Conservation (phyloP, 2,329 filamentous ascomycete genomes). For the Trichoderma sp. region DNA sequence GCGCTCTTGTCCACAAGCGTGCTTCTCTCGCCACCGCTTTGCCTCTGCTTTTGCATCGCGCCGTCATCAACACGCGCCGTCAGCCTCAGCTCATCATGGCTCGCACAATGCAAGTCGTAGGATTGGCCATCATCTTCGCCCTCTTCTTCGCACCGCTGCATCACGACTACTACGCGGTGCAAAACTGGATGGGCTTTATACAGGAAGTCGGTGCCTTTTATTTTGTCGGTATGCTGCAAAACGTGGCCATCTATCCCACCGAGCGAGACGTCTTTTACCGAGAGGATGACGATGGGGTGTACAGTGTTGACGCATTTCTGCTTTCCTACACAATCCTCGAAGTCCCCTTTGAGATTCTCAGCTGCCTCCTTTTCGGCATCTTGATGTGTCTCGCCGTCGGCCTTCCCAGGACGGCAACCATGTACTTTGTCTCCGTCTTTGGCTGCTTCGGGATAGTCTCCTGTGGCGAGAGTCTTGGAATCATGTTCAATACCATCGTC, state of each 20-base stretch:
- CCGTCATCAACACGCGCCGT: conserved; percentile 65
- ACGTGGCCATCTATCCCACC: conserved; percentile 68
- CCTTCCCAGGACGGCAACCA: conserved; percentile 57
- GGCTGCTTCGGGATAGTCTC: conserved; percentile 71
- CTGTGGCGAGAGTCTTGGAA: conserved; percentile 72
- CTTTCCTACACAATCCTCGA: conserved; percentile 68
- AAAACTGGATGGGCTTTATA: conserved; percentile 70
- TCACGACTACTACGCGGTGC: conserved; percentile 65
- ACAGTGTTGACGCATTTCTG: conserved; percentile 68
- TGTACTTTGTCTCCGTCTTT: conserved; percentile 67
- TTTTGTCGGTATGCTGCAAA: conserved; percentile 76
- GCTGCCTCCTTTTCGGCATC: conserved; percentile 62
- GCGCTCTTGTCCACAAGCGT: conserved; percentile 62
- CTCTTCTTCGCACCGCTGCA: conserved; percentile 70
- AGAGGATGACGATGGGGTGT: conserved; percentile 70
- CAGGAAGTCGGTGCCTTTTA: conserved; percentile 70
- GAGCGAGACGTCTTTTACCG: conserved; percentile 75
- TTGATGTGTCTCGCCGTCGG: conserved; percentile 63
- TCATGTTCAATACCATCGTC: conserved; percentile 77
- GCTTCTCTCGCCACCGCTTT: conserved; percentile 62
- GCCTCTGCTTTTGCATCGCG: conserved; percentile 64
- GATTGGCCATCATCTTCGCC: conserved; percentile 58
- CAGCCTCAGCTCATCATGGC: conserved; percentile 64
- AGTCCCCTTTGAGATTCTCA: conserved; percentile 66
- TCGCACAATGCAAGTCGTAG: conserved; percentile 64